These are phyloP conservation scores for Neurospora sp. DNA, from an alignment of 2,329 filamentous ascomycete species.

Conservation along the genomic window DNA sequence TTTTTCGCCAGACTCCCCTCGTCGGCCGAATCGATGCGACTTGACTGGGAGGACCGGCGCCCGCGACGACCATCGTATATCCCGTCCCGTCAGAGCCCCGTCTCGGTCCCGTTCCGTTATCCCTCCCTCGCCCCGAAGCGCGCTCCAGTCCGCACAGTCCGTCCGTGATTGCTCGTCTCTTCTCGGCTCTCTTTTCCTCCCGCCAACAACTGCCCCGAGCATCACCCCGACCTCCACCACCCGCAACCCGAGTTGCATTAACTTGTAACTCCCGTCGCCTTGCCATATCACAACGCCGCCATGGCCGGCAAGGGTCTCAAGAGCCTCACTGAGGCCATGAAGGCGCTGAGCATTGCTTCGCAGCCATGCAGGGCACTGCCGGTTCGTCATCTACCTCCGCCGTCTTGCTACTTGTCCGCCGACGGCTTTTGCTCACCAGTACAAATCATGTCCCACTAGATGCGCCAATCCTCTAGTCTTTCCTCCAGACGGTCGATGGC, in stretches of 20 bases:
- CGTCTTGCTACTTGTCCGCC: conserved; percentile 1
- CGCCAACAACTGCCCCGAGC: neutral
- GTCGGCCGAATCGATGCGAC: neutral
- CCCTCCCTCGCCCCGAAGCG: neutral
- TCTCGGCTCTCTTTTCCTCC: neutral
- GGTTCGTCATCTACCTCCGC: conserved; percentile 6
- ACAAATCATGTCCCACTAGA: conserved; percentile 3
- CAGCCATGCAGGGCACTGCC: conserved; percentile 28
- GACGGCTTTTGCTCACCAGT: conserved; percentile 1
- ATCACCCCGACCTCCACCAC: neutral
- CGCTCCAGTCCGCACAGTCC: neutral
- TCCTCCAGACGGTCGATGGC: conserved; percentile 43
- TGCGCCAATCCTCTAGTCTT: conserved; percentile 6
- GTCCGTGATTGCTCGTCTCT: neutral
- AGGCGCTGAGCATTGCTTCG: conserved; percentile 36
- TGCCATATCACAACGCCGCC: conserved; percentile 4
- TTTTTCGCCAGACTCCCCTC: conserved; percentile 11
- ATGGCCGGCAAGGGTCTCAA: conserved; percentile 41
- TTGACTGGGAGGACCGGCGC: neutral
- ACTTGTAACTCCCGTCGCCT: neutral
- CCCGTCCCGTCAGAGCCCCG: neutral
- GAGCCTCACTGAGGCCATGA: conserved; percentile 44
- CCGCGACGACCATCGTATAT: neutral
- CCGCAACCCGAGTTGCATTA: neutral
- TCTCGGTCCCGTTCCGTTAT: neutral